A percentile compares a stretch with the other conserved stretches of the same genome.
These are phyloP conservation scores for Ophioceras dolichostomum DNA, from an alignment of 2,329 filamentous ascomycete genomes.

Conservation along the genomic window DNA sequence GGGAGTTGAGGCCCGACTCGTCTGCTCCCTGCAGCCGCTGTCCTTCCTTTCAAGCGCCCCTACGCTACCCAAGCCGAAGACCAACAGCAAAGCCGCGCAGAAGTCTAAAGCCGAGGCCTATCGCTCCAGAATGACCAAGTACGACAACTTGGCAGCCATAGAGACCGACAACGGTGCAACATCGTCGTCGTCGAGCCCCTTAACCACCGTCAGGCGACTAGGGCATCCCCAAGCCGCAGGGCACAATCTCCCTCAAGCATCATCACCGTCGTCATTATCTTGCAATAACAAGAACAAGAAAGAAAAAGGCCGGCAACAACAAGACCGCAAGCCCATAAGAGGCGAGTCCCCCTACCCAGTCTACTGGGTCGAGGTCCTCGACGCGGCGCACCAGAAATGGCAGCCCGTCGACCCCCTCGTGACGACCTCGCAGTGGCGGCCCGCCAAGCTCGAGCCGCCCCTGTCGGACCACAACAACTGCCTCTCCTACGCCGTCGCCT, in stretches of 20 bases:
- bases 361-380: constrained; percentile 91
- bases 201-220: constrained; percentile 33
- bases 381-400: constrained; percentile 82
- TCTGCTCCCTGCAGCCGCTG: constrained; percentile 82
- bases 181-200: constrained; percentile 19
- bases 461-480: constrained; percentile 63
- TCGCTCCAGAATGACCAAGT: neutral
- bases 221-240: constrained; percentile 42
- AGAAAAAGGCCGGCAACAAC: constrained; percentile 19
- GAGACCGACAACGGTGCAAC: no score
- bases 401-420: constrained; percentile 76
- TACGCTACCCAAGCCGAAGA: constrained; percentile 26
- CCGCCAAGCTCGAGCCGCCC: constrained; percentile 70
- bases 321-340: constrained; percentile 36
- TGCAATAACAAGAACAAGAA: neutral
- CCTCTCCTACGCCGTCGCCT: constrained; percentile 75
- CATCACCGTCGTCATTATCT: no score
- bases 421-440: constrained; percentile 65
- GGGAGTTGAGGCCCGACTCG: constrained; percentile 70
- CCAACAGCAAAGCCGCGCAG: constrained; percentile 10
- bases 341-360: constrained; percentile 73
- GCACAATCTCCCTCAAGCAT: constrained; percentile 33
- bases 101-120: constrained; percentile 16
- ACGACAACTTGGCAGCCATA: neutral
- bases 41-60: constrained; percentile 49